Conservation (phyloP, 139 green algal genomes). For the Picochlorum sp. region DNA sequence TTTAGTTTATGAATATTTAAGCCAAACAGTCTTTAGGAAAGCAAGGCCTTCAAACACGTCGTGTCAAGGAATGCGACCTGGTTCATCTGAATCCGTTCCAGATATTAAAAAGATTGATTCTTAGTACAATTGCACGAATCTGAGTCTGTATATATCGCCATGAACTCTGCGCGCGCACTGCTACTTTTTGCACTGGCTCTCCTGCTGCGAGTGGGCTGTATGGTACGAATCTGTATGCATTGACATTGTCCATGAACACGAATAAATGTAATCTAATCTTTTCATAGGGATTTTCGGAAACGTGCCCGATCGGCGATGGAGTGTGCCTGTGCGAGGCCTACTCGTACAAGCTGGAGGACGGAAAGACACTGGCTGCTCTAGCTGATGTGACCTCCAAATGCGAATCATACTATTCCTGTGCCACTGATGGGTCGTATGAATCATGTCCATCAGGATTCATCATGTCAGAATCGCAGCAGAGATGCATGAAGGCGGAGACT, state of each 20-base stretch:
- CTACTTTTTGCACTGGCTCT: too few species aligned
- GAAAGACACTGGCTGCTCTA: neutral
- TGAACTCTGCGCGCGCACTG: too few species aligned
- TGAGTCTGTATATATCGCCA: neutral
- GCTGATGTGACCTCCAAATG: constrained; percentile 1
- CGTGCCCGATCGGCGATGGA: neutral
- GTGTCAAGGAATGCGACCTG: too few species aligned
- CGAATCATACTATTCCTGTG: neutral
- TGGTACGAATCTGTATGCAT: too few species aligned
- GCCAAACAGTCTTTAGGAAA: too few species aligned
- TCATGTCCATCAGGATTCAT: neutral
- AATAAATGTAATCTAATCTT: neutral
- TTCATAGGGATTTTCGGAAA: neutral
- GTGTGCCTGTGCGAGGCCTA: neutral
- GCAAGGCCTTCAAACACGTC: too few species aligned
- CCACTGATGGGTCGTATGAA: neutral
- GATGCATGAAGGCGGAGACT: neutral
- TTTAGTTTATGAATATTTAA: too few species aligned
- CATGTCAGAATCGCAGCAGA: neutral
- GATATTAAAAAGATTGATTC: neutral
- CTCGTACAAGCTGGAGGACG: neutral
- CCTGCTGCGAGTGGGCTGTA: too few species aligned
- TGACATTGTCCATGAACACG: too few species aligned
- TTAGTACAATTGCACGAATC: neutral
- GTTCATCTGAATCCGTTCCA: too few species aligned